Evolutionary conservation across 139 green algal genomes (phyloP), one percentile per base, ranked within the genome.

Genomic region (Chlorella sp.): DNA sequence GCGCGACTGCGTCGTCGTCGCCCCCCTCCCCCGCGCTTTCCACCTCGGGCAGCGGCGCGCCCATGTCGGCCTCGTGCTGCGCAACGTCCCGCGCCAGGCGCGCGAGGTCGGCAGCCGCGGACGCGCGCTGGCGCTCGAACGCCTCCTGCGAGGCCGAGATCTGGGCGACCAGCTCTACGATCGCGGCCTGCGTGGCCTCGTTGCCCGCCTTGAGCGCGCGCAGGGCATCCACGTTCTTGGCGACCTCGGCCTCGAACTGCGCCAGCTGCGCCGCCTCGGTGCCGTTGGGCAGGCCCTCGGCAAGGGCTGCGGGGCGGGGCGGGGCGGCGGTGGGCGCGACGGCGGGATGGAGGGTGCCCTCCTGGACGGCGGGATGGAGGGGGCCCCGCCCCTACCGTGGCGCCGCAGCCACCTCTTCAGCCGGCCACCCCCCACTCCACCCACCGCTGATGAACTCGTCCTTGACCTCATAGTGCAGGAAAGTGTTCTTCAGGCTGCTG

Each of bases 401-500:
- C n/a, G n/a, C n/a, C n/a, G n/a, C n/a, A n/a, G n/a, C n/a, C n/a
- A n/a, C n/a, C n/a, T n/a, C n/a, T n/a, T n/a, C n/a, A n/a, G n/a
- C n/a, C n/a, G n/a, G n/a, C n/a, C n/a, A n/a, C n/a, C n/a, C n/a
- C n/a, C n/a, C 38, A 15, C 14, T 36, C 17, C n/a, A 27, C 60
- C 6, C 21, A 65, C 73, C 62, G 58, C 63, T 55, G 36, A 90
- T 79, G 71, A 90, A 90, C 59, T 75, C 58, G 60, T 90, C 77
- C 68, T 87, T 89, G n/a, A 86, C 74, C 40, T 86, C 81, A 27
- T 83, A 90, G 46, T 87, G 77, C 25, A 83, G 66, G 66, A 88
- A 88, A 0, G 84, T 90, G 68, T 87, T 89, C 38, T 90, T 90
- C 12, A 90, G 71, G 38, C 58, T 81, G 67, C 70, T 71, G 67